phyloP scores from a whole-genome alignment of 176 grass and related monocot species.

The sorghum (Sorghum bicolor) region Sorghum_bicolor_NCBIv3 NC_012878.2:59203501-59204000 shows the following conservation, averaged over 20 bases:
- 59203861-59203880: neutral
- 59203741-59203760: too few species aligned
- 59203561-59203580: too few species aligned
- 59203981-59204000: neutral
- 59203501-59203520: neutral
- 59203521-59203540: neutral
- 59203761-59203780: neutral
- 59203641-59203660: too few species aligned
- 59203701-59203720: too few species aligned
- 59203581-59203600: neutral
- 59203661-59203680: too few species aligned
- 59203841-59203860: neutral
- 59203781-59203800: constrained; percentile 3
- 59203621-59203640: too few species aligned
- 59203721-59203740: too few species aligned
- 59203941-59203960: neutral
- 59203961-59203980: neutral
- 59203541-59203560: neutral
- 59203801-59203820: neutral
- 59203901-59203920: neutral
- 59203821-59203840: neutral
- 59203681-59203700: too few species aligned
- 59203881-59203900: neutral
- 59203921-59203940: neutral
- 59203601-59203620: too few species aligned